Conservation (phyloP, 345 rosid species). For the Populus alba region DNA sequence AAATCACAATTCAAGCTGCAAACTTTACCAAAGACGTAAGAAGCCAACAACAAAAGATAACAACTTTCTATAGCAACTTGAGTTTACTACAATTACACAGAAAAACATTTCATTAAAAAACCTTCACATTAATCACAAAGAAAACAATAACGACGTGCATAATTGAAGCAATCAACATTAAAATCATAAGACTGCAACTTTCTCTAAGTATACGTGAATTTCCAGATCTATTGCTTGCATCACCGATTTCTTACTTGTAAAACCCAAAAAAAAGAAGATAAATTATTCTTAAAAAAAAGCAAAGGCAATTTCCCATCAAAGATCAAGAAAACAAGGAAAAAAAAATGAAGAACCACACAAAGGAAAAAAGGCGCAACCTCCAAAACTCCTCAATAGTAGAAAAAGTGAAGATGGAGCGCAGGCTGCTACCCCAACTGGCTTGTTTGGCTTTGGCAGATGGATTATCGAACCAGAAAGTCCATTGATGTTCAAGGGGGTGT, state of each 20-base stretch:
- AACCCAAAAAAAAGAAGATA: background rate
- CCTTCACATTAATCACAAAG: no score
- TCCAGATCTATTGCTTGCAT: background rate
- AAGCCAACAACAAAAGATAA: background rate
- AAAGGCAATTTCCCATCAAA: background rate
- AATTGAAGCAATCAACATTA: no score
- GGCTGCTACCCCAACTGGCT: constrained; percentile 68
- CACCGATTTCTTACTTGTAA: no score
- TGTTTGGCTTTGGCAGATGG: constrained; percentile 56
- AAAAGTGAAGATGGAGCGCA: constrained; percentile 69
- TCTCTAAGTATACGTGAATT: background rate
- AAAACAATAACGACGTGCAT: no score
- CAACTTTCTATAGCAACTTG: background rate
- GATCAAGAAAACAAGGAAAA: background rate
- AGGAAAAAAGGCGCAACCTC: constrained; percentile 41
- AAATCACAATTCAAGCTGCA: background rate
- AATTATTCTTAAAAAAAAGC: background rate
- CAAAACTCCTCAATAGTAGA: constrained; percentile 76
- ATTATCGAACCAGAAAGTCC: constrained; percentile 95
- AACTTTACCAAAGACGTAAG: background rate
- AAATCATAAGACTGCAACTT: no score
- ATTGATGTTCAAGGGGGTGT: constrained; percentile 70
- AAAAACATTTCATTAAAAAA: no score
- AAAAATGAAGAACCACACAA: background rate
- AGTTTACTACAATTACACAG: background rate